Base-by-base conservation (phyloP, 768 basidiomycete genomes). In the Lentinus brumalis region DNA sequence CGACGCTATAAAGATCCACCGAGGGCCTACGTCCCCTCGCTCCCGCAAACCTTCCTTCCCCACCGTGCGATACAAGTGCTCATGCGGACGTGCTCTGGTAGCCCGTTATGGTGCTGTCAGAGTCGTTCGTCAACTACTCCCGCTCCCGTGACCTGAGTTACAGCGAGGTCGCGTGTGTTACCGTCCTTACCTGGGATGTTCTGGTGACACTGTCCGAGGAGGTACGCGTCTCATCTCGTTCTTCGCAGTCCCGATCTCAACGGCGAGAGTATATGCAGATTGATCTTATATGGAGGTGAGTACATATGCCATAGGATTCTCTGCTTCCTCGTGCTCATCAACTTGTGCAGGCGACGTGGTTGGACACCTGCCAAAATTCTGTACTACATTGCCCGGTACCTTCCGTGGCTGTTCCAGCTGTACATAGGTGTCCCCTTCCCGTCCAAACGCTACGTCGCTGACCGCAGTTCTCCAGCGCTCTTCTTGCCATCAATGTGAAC, bases 211-310 rank as follows among this genome's bases (percentile, higher is more conserved):
- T 60, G 7, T 64, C 63, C 40, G 59, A 64, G 6, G 63, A 64
- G 63, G 63, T 64, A 16, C 53, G 32, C 42, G 4, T 14, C 21
- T 39, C 15, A 32, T 35, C 14, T 7, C 18, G 30, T n/a, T 15
- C n/a, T 16, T 3, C 21, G 38, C 9, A 12, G 29, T 35, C 21
- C 14, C 26, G 16, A 18, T 21, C 3, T 21, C 55, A 29, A 29
- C 45, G 6, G 35, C 21, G 8, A n/a, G 32, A 31, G 10, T 26
- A 11, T 7, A 16, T 45, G 1, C 44, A 71, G 70, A 59, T 69
- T 4, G 68, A 71, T 16, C 53, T 61, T 40, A 67, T 71, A 11
- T 71, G 70, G 70, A 56, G 39, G 70, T 69, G 41, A 51, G 68
- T 50, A 10, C 12, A 10, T 38, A 21, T 10, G 14, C 52, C 16